phyloP scores from a whole-genome alignment of 345 rosid genomes.

The Acer yangbiense region DNA sequence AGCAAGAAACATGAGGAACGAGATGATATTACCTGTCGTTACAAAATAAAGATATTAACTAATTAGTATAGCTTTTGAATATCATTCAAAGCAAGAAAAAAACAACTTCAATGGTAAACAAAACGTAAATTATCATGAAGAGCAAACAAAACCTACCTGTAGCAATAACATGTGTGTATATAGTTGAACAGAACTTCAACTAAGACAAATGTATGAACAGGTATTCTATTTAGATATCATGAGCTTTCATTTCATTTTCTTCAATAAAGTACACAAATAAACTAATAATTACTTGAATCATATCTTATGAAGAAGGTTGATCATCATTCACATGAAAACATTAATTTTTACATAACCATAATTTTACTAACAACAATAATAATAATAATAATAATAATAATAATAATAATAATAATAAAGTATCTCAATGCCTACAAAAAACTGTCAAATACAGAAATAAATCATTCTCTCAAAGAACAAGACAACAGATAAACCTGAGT shows the following conservation, averaged over 20 bases:
- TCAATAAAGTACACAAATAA: not conserved
- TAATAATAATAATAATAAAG: not conserved
- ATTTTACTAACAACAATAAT: not conserved
- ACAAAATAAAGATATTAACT: not conserved
- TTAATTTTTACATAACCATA: too few species aligned
- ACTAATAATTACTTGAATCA: not conserved
- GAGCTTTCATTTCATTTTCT: not conserved
- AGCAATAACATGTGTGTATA: not conserved
- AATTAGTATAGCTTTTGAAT: not conserved
- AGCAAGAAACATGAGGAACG: conserved; percentile 71
- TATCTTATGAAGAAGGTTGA: conserved; percentile 5
- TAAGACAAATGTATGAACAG: not conserved
- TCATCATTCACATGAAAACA: not conserved
- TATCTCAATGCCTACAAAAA: not conserved
- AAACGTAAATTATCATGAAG: not conserved
- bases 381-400: not conserved
- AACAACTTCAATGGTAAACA: too few species aligned
- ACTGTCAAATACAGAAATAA: not conserved
- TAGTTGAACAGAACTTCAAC: conserved; percentile 1
- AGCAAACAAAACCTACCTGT: not conserved
- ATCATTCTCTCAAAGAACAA: not conserved
- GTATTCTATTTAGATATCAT: not conserved
- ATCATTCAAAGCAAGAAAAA: too few species aligned
- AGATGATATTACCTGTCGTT: conserved; percentile 71
- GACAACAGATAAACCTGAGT: not conserved